A percentile compares a stretch with the other conserved stretches of the same genome.
Conservation (phyloP, 495 filamentous ascomycete genomes). For the Talaromyces liani region DNA sequence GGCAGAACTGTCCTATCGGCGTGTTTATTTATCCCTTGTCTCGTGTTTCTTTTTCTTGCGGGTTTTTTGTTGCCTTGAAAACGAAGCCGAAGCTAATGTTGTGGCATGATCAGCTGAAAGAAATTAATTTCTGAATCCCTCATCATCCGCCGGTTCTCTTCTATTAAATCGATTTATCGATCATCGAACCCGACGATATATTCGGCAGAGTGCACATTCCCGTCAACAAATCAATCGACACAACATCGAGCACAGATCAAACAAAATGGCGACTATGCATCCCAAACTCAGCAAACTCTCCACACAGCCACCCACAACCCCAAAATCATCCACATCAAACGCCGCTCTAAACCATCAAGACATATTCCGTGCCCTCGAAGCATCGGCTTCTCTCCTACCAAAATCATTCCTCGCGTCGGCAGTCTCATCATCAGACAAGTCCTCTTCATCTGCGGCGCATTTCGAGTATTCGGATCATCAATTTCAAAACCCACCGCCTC, state of each 20-base stretch:
- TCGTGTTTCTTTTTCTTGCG: not conserved
- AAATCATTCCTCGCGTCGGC: constrained; percentile 15
- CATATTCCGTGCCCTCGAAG: constrained; percentile 34
- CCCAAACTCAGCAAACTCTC: not conserved
- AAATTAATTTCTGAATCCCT: not conserved
- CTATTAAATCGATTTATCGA: not conserved
- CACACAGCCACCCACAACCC: constrained; percentile 5
- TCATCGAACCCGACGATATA: not conserved
- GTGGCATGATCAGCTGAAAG: not conserved
- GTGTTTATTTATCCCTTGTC: not conserved
- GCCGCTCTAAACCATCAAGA: constrained; percentile 20
- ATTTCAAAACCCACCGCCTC: constrained; percentile 34
- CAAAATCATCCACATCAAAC: constrained; percentile 8
- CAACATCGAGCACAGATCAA: not conserved
- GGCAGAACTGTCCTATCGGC: not conserved
- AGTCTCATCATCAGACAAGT: constrained; percentile 1
- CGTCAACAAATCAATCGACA: not conserved
- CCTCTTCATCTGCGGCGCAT: not conserved
- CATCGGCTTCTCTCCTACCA: constrained; percentile 22
- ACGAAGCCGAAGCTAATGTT: not conserved
- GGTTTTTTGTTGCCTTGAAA: not conserved
- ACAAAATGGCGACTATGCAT: not conserved
- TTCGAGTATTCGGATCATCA: constrained; percentile 6
- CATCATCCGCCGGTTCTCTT: not conserved
- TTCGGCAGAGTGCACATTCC: not conserved